These are phyloP conservation scores for Buxus sempervirens DNA, from an alignment of 164 flowering plant species.

Conservation along the genomic window DNA sequence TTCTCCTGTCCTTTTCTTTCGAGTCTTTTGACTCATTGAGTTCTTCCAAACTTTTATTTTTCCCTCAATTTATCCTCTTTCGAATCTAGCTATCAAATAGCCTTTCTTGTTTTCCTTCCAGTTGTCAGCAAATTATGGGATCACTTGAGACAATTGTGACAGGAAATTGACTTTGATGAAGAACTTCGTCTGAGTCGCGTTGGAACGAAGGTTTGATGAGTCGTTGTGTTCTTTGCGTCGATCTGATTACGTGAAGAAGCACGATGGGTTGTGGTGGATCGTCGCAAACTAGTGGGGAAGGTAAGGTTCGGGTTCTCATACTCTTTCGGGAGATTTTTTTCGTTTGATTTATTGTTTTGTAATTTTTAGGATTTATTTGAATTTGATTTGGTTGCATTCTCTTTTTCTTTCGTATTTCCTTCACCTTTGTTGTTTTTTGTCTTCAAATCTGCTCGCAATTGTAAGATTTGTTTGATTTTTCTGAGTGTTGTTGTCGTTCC, in stretches of 20 bases:
- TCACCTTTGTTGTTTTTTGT: not conserved
- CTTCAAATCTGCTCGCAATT: not conserved
- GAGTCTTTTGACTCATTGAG: too few species aligned
- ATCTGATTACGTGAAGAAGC: conserved; percentile 8
- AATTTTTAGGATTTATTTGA: conserved; percentile 5
- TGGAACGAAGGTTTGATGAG: not conserved
- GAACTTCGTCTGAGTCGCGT: not conserved
- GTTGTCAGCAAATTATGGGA: not conserved
- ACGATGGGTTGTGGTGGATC: conserved; percentile 51
- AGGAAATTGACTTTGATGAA: too few species aligned
- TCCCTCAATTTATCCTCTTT: not conserved
- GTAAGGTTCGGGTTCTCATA: conserved; percentile 19
- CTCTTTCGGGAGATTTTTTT: not conserved
- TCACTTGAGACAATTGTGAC: not conserved
- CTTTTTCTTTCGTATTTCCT: not conserved
- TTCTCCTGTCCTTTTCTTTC: too few species aligned
- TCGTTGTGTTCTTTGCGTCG: not conserved
- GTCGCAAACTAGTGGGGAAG: conserved; percentile 44
- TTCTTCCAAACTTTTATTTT: too few species aligned
- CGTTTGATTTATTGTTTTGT: not conserved
- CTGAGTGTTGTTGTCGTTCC: not conserved
- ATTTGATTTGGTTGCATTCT: not conserved
- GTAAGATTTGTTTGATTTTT: too few species aligned
- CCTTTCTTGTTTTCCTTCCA: not conserved
- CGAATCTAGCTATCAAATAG: not conserved